Percentiles rank a stretch among this genome's conserved stretches.
Conservation (phyloP, 176 grass and related monocot species). For the Ensete ventricosum region DNA sequence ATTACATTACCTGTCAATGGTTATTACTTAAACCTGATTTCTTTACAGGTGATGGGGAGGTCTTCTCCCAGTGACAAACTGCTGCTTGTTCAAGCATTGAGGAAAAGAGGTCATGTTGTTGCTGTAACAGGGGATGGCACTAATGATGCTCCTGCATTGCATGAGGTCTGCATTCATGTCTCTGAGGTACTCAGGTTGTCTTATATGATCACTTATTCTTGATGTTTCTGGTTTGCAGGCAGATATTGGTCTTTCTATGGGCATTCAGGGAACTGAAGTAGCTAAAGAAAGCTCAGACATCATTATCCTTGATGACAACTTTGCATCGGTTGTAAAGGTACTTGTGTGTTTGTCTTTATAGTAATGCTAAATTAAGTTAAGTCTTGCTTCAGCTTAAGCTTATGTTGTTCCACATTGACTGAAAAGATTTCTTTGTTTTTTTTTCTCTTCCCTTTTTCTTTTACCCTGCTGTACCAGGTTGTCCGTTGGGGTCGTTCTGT, state of each 20-base stretch:
- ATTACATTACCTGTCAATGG: too few relatives aligned
- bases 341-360: neutral
- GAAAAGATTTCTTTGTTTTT: too few relatives aligned
- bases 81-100: conserved; percentile 66
- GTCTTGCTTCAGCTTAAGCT: too few relatives aligned
- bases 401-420: too few relatives aligned
- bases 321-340: conserved; percentile 87
- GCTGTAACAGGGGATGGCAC: conserved; percentile 93
- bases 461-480: conserved; percentile 49
- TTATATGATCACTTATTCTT: neutral
- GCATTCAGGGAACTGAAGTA: conserved; percentile 96
- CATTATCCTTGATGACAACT: conserved; percentile 97
- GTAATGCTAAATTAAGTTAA: neutral
- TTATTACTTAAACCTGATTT: too few relatives aligned
- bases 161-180: conserved; percentile 50
- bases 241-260: conserved; percentile 96
- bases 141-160: conserved; percentile 82
- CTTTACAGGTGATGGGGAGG: conserved; percentile 74
- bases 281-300: conserved; percentile 99
- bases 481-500: conserved; percentile 94
- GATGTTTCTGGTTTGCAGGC: conserved; percentile 47
- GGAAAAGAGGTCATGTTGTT: conserved; percentile 53
- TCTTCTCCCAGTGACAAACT: conserved; percentile 92
- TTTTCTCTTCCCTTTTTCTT: neutral
- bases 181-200: neutral